Base-by-base conservation (phyloP, 768 basidiomycete genomes). In the Amanita brunnescens region DNA sequence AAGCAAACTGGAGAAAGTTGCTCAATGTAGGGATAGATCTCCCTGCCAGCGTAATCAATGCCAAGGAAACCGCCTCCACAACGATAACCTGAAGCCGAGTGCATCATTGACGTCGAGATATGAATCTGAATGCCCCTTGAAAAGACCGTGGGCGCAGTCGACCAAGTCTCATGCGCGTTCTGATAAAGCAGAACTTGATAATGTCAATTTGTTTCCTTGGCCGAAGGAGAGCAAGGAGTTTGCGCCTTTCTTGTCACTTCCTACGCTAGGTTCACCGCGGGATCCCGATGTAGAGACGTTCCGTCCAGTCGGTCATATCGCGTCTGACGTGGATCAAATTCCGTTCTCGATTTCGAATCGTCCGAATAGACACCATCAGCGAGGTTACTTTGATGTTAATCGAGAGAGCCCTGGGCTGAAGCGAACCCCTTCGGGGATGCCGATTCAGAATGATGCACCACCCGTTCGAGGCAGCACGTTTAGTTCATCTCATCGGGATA, bases 1-100 rank as follows among this genome's bases (percentile, higher is more conserved):
- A 55, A 77, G 64, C 57, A 81, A 79, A 61, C 70, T 93, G 47
- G 84, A 90, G 65, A 74, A 79, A 55, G 79, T 90, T 49, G 79
- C 70, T 5, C 67, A 67, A 54, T 62, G 59, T 44, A 62, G 64
- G 39, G 65, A 66, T 42, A 54, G 59, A 9, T 53, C 62, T 41
- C 58, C 56, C 26, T 44, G 40, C 57, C 59, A 41, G 47, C 58
- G 29, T 58, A 58, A 50, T 55, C 58, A 12, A n/a, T 14, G 13
- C 24, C 41, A 12, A 7, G 24, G 13, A 14, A 42, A 57, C 12
- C 55, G 60, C 4, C 55, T 57, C 9, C 55, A 59, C 47, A 52
- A 56, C 16, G 59, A 61, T 24, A 54, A 54, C 12, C 55, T 60
- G 9, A 49, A 23, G 59, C 66, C 67, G 12, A 67, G 65, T 14